A percentile compares a stretch with the other conserved stretches of the same genome.
These are phyloP conservation scores for Apiotrichum gracile DNA, from an alignment of 1,284 basidiomycete genomes.

Conservation along the genomic window DNA sequence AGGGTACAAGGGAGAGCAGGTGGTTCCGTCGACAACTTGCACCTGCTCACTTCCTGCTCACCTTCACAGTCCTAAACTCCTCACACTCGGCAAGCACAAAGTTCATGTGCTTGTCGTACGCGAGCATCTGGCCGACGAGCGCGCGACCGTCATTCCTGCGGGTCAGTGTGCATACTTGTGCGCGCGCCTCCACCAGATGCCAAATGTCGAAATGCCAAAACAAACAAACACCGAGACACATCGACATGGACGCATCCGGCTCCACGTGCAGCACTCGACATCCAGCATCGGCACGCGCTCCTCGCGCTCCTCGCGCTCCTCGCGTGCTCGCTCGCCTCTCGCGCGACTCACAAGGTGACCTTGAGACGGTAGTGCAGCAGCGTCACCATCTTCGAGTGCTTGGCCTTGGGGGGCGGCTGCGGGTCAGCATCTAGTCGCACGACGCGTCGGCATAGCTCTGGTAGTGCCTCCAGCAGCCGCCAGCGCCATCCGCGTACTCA, in stretches of 20 bases:
- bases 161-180: background rate
- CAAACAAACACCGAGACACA: too few species aligned
- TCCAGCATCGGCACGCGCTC: too few species aligned
- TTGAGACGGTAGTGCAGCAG: conserved; percentile 97
- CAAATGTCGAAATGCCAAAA: too few species aligned
- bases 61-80: conserved; percentile 78
- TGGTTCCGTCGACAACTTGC: background rate
- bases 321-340: too few species aligned
- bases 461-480: too few species aligned
- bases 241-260: too few species aligned
- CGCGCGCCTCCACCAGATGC: background rate
- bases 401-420: conserved; percentile 65
- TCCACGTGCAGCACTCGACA: too few species aligned
- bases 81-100: conserved; percentile 95
- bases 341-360: conserved; percentile 77
- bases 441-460: too few species aligned
- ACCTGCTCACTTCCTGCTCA: too few species aligned
- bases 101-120: conserved; percentile 99
- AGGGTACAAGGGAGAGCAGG: background rate
- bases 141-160: conserved; percentile 82
- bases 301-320: too few species aligned
- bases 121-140: conserved; percentile 96
- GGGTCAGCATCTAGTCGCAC: background rate
- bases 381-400: conserved; percentile 95
- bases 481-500: too few species aligned